A percentile compares a stretch with the other conserved stretches of the same genome.
Conservation (phyloP, 129 eudicot species). For the Flaveria trinervia region DNA sequence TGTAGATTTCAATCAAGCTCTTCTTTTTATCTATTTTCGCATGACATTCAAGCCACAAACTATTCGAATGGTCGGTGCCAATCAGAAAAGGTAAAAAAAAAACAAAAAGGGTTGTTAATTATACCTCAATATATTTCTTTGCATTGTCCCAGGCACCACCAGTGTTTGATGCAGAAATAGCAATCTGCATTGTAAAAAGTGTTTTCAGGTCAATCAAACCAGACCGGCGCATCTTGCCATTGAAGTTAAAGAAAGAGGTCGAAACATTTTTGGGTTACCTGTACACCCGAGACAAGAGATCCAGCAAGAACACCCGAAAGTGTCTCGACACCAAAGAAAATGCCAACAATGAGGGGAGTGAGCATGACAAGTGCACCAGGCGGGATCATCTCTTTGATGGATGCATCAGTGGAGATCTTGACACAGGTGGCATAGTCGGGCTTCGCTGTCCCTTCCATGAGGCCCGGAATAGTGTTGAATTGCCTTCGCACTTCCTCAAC, state of each 20-base stretch:
- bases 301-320: conserved; percentile 94
- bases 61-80: neutral
- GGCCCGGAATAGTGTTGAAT: conserved; percentile 80
- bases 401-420: conserved; percentile 93
- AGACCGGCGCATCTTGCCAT: neutral
- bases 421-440: conserved; percentile 92
- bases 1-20: neutral
- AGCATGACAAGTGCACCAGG: conserved; percentile 96
- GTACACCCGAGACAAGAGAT: conserved; percentile 84
- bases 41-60: neutral
- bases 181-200: conserved; percentile 52
- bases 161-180: conserved; percentile 94
- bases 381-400: conserved; percentile 85
- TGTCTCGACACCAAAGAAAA: conserved; percentile 81
- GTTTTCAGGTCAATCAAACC: neutral
- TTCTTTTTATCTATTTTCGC: neutral
- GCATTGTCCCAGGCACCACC: conserved; percentile 99
- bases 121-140: conserved; percentile 86
- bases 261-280: conserved; percentile 41
- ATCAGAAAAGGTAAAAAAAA: neutral
- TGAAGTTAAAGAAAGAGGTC: neutral
- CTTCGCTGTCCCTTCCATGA: conserved; percentile 79
- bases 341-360: conserved; percentile 84
- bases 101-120: neutral
- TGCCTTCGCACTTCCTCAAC: conserved; percentile 88